phyloP scores from a whole-genome alignment of 805 yeast species.

The Zygotorulaspora danielsina region DNA sequence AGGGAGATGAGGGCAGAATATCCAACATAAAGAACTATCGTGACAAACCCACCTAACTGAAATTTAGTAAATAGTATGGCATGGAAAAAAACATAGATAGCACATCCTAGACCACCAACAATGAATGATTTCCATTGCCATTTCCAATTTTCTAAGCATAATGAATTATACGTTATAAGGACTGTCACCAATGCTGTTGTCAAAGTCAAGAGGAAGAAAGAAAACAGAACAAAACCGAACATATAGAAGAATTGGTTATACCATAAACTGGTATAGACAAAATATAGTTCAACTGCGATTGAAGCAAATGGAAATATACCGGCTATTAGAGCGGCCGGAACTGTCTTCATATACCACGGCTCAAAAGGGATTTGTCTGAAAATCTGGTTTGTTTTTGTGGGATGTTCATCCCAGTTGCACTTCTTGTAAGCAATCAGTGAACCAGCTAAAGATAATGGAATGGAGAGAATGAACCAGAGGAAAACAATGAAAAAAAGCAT shows the following conservation, averaged over 20 bases:
- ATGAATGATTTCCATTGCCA: slow-evolving; percentile 97
- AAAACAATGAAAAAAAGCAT: slow-evolving; percentile 76
- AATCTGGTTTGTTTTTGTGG: slow-evolving; percentile 90
- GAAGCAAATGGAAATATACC: slow-evolving; percentile 95
- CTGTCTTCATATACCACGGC: slow-evolving; percentile 72
- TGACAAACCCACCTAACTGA: slow-evolving; percentile 65
- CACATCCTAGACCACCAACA: slow-evolving; percentile 89
- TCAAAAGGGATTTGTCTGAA: slow-evolving; percentile 94
- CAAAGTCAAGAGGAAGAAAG: slow-evolving; percentile 73
- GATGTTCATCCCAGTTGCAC: slow-evolving; percentile 51
- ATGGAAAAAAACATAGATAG: slow-evolving; percentile 79
- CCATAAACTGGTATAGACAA: slow-evolving; percentile 89
- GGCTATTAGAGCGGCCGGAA: slow-evolving; percentile 65
- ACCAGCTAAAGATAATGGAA: slow-evolving; percentile 83
- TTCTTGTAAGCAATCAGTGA: slow-evolving; percentile 70
- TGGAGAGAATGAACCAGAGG: slow-evolving; percentile 81
- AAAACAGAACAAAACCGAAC: slow-evolving; percentile 94
- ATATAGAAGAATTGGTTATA: slow-evolving; percentile 89
- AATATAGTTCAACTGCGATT: slow-evolving; percentile 90
- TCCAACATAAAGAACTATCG: slow-evolving; percentile 75
- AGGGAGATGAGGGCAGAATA: slow-evolving; percentile 71
- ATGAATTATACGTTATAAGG: slow-evolving; percentile 72
- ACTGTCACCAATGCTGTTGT: slow-evolving; percentile 80
- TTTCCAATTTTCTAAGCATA: slow-evolving; percentile 86
- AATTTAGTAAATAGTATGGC: slow-evolving; percentile 70